phyloP scores from a whole-genome alignment of 495 filamentous ascomycete species.

The Xanthoparmelia taractica region DNA sequence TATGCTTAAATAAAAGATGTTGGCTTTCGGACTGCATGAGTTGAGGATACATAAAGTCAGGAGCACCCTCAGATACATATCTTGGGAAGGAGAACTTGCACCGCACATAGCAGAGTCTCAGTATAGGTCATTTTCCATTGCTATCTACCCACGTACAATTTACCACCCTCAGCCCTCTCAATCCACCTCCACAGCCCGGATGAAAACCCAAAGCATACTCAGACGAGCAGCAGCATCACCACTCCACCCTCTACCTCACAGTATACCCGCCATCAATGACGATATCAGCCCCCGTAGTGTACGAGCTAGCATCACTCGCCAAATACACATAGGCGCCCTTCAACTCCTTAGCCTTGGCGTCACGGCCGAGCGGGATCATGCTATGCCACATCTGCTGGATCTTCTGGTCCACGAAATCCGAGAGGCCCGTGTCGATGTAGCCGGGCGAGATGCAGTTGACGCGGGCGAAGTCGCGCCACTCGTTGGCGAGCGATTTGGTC shows the following conservation, averaged over 20 bases:
- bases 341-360: conserved; percentile 71
- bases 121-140: neutral
- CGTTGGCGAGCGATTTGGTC: conserved; percentile 57
- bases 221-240: neutral
- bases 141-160: neutral
- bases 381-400: conserved; percentile 62
- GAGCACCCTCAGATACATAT: no score
- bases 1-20: no score
- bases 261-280: conserved; percentile 57
- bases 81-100: neutral
- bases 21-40: no score
- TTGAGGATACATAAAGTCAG: no score
- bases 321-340: conserved; percentile 81
- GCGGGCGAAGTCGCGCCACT: conserved; percentile 71
- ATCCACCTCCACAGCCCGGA: neutral
- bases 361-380: conserved; percentile 71
- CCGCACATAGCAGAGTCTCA: neutral
- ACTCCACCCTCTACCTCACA: conserved; percentile 9
- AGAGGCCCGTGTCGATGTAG: conserved; percentile 73
- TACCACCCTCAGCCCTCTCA: neutral
- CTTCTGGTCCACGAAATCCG: conserved; percentile 65
- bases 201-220: neutral
- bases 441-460: conserved; percentile 69
- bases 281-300: conserved; percentile 76
- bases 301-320: conserved; percentile 65